A percentile compares a stretch with the other conserved stretches of the same genome.
phyloP scores from a whole-genome alignment of 139 green algal genomes.

The Chlamydomonas incerta region DNA sequence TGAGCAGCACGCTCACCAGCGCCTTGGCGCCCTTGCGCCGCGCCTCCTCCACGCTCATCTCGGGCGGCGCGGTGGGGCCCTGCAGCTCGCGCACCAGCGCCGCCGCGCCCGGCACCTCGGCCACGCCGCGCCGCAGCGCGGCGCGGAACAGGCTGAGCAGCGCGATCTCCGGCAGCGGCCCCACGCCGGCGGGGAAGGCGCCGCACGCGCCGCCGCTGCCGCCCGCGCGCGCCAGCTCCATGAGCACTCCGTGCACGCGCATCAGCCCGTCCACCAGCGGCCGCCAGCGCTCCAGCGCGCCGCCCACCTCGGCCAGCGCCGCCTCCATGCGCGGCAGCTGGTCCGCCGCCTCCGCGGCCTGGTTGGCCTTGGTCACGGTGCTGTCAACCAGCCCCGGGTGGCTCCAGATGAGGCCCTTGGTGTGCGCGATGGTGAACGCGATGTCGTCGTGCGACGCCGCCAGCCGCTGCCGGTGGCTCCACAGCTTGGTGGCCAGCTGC shows the following conservation, averaged over 20 bases:
- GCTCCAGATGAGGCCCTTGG: conserved; percentile 26
- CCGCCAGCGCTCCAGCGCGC: neutral
- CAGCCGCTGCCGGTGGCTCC: neutral
- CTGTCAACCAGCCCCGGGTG: conserved; percentile 41
- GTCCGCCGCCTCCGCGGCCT: neutral
- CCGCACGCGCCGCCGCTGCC: too few species aligned
- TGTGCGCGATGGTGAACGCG: conserved; percentile 47
- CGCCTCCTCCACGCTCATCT: conserved; percentile 34
- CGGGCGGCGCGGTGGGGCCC: conserved; percentile 31
- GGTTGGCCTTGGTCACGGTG: conserved; percentile 27
- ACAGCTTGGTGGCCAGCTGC: conserved; percentile 20
- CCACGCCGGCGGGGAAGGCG: neutral
- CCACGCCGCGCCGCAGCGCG: conserved; percentile 19
- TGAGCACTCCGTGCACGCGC: conserved; percentile 26
- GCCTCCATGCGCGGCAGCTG: conserved; percentile 30
- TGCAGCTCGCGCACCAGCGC: conserved; percentile 39
- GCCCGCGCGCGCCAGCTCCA: conserved; percentile 11
- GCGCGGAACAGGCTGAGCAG: conserved; percentile 5
- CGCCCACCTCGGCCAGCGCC: neutral
- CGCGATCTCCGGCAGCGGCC: conserved; percentile 3
- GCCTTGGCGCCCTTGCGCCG: conserved; percentile 22
- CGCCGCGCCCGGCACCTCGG: conserved; percentile 18
- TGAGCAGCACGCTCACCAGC: conserved; percentile 26
- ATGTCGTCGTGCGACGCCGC: conserved; percentile 18
- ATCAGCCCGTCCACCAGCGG: conserved; percentile 37